Conservation (phyloP, 2,329 filamentous ascomycete genomes). For the Chaetomiaceae sp. region DNA sequence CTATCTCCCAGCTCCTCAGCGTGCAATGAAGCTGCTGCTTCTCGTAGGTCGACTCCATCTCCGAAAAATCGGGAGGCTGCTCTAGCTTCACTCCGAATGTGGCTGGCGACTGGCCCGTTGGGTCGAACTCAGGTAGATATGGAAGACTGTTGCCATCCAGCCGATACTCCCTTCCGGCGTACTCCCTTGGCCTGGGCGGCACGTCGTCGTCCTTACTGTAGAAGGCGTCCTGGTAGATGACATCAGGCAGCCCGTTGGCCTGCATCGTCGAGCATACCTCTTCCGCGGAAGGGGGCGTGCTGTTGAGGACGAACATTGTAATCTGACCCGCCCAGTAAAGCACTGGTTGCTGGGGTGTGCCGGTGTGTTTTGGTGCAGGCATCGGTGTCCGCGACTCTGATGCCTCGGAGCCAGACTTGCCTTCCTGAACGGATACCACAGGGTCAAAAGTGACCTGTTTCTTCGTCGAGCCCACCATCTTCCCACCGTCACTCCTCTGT, state of each 20-base stretch:
- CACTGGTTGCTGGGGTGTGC: not conserved
- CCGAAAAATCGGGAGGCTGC: slow-evolving; percentile 44
- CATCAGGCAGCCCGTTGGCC: slow-evolving; percentile 55
- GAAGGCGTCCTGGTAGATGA: slow-evolving; percentile 79
- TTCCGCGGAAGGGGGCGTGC: slow-evolving; percentile 31
- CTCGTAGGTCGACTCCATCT: slow-evolving; percentile 48
- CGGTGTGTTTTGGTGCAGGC: not conserved
- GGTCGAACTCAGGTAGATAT: slow-evolving; percentile 75
- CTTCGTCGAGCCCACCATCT: slow-evolving; percentile 27
- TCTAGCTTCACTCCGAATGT: slow-evolving; percentile 50
- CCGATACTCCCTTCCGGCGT: slow-evolving; percentile 81
- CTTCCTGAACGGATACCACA: slow-evolving; percentile 13
- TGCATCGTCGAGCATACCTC: slow-evolving; percentile 55
- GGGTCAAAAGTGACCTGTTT: slow-evolving; percentile 36
- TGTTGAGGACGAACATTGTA: slow-evolving; percentile 32
- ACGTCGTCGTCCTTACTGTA: slow-evolving; percentile 84
- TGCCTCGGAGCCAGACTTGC: not conserved
- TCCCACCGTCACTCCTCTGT: slow-evolving; percentile 43
- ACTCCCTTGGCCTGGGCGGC: slow-evolving; percentile 70
- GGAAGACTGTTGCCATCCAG: slow-evolving; percentile 70
- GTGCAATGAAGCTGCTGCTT: slow-evolving; percentile 54
- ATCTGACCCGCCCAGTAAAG: slow-evolving; percentile 22
- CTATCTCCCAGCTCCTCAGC: slow-evolving; percentile 72
- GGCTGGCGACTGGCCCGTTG: slow-evolving; percentile 52
- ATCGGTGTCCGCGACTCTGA: not conserved